Percentiles rank a stretch among this genome's conserved stretches.
Conservation (phyloP, 495 filamentous ascomycete genomes). For the Chaetomium cochliodes region DNA sequence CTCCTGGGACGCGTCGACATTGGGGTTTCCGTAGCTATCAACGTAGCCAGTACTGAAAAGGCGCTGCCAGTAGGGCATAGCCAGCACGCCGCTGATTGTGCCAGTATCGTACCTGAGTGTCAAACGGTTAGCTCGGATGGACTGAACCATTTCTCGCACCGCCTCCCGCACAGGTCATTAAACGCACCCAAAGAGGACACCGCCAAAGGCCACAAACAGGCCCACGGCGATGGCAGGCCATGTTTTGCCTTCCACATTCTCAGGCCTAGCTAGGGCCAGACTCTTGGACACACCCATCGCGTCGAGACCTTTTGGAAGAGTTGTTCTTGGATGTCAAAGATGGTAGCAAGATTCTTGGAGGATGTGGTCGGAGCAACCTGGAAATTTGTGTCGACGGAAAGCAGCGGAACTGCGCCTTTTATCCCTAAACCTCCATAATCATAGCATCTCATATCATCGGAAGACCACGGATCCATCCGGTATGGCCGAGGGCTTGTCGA, state of each 20-base stretch:
- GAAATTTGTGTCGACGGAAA: too few species aligned
- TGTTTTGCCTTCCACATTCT: constrained; percentile 28
- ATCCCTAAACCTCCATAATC: too few species aligned
- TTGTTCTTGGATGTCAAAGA: too few species aligned
- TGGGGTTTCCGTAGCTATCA: constrained; percentile 52
- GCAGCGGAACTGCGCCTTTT: too few species aligned
- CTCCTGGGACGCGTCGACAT: constrained; percentile 59
- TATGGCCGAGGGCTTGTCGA: too few species aligned
- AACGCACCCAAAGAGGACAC: constrained; percentile 69
- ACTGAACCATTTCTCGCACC: not conserved
- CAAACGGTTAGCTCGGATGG: constrained; percentile 5
- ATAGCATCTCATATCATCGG: too few species aligned
- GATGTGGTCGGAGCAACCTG: too few species aligned
- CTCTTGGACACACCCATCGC: constrained; percentile 4
- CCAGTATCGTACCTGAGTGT: constrained; percentile 64
- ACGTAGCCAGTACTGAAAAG: constrained; percentile 64
- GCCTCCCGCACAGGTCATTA: not conserved
- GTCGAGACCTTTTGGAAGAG: not conserved
- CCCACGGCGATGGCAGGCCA: constrained; percentile 68
- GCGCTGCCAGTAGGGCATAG: constrained; percentile 72
- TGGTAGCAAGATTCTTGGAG: too few species aligned
- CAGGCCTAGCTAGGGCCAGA: not conserved
- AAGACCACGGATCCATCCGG: too few species aligned
- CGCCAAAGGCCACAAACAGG: constrained; percentile 82
- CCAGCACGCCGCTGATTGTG: constrained; percentile 81